Percentiles rank a stretch among this genome's conserved stretches.
Evolutionary conservation across 2,329 filamentous ascomycete species (phyloP).

Genomic region (Aspergillus pseudotamarii): DNA sequence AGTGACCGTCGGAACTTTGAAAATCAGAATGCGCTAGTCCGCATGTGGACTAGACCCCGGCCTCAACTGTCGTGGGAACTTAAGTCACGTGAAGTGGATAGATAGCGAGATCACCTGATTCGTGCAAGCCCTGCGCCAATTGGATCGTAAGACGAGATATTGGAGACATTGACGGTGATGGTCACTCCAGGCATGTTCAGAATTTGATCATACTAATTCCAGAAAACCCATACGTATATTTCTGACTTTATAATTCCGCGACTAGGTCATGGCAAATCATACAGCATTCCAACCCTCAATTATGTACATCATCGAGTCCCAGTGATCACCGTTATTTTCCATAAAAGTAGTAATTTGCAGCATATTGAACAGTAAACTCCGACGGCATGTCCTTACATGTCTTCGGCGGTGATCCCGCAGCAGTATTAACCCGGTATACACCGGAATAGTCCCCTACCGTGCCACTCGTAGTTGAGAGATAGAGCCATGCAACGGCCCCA

Average conservation of each 20-base stretch:
- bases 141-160: neutral
- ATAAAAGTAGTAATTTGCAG: slow-evolving; percentile 75
- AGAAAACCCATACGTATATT: neutral
- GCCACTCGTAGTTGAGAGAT: slow-evolving; percentile 58
- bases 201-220: neutral
- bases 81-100: slow-evolving; percentile 23
- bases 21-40: slow-evolving; percentile 42
- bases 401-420: slow-evolving; percentile 73
- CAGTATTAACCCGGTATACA: slow-evolving; percentile 83
- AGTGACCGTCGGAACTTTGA: slow-evolving; percentile 43
- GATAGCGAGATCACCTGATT: slow-evolving; percentile 35
- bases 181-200: neutral
- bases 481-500: slow-evolving; percentile 78
- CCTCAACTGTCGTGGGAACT: slow-evolving; percentile 22
- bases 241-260: neutral
- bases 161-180: neutral
- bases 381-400: slow-evolving; percentile 69
- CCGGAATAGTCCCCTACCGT: slow-evolving; percentile 68
- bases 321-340: slow-evolving; percentile 25
- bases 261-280: neutral
- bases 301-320: neutral
- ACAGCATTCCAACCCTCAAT: neutral
- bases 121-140: slow-evolving; percentile 27
- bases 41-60: slow-evolving; percentile 23
- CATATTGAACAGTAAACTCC: slow-evolving; percentile 75